These are phyloP conservation scores for Geotrichum histeridarum DNA, from an alignment of 1,139 yeast genomes.

Conservation along the genomic window DNA sequence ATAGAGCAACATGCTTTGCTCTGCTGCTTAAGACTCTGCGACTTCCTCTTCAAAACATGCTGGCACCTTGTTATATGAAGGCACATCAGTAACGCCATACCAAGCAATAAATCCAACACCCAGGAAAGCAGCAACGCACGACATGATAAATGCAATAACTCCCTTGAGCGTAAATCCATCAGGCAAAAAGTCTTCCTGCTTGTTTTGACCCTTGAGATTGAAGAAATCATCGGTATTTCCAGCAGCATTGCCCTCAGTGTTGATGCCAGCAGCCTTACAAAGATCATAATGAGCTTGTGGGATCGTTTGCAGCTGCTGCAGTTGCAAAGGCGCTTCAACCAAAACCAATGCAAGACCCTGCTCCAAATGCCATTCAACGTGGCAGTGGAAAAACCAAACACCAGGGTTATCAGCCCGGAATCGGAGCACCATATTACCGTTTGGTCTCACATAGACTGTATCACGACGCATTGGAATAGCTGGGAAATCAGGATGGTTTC, in stretches of 20 bases:
- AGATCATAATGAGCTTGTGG: conserved; percentile 55
- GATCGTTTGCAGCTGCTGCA: conserved; percentile 47
- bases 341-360: conserved; percentile 75
- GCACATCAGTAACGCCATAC: conserved; percentile 70
- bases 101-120: conserved; percentile 72
- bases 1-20: not conserved
- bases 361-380: conserved; percentile 87
- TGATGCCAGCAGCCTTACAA: conserved; percentile 51
- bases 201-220: conserved; percentile 67
- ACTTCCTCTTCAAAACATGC: not conserved
- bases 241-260: conserved; percentile 77
- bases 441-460: conserved; percentile 57
- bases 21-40: not conserved
- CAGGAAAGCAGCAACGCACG: conserved; percentile 69
- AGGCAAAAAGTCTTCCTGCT: conserved; percentile 63
- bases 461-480: conserved; percentile 63
- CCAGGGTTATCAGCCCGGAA: conserved; percentile 84
- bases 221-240: conserved; percentile 58
- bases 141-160: conserved; percentile 77
- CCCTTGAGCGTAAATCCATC: conserved; percentile 86
- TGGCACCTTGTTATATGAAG: not conserved
- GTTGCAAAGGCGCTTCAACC: conserved; percentile 66
- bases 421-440: conserved; percentile 60
- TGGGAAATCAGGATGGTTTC: conserved; percentile 54
- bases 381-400: conserved; percentile 92